Conservation (phyloP, 805 yeast species). For the Starmerella sp. region DNA sequence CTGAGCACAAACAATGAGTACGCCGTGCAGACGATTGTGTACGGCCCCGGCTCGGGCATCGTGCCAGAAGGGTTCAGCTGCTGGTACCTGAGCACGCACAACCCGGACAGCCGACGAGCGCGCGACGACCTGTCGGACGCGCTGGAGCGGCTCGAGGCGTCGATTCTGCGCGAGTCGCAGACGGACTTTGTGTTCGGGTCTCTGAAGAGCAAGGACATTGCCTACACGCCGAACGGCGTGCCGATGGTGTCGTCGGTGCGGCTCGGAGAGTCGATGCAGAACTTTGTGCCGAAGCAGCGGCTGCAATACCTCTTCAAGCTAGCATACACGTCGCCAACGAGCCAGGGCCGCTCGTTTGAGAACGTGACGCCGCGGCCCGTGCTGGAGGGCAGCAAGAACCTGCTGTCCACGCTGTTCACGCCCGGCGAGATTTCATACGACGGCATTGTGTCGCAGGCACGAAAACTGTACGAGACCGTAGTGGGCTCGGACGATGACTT, state of each 20-base stretch:
- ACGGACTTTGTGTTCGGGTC: conserved; percentile 46
- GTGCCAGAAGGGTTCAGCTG: conserved; percentile 79
- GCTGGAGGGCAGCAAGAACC: conserved; percentile 25
- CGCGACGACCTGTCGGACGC: conserved; percentile 66
- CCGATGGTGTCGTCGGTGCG: conserved; percentile 69
- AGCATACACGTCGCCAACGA: conserved; percentile 43
- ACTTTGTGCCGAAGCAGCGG: conserved; percentile 71
- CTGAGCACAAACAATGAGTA: conserved; percentile 50
- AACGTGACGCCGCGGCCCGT: conserved; percentile 16
- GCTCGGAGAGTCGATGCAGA: conserved; percentile 73
- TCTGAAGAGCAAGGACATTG: conserved; percentile 45
- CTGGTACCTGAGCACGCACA: conserved; percentile 81
- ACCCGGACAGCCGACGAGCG: conserved; percentile 51
- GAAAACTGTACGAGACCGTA: conserved; percentile 57
- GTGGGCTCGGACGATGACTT: conserved; percentile 94
- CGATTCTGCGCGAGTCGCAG: conserved; percentile 69
- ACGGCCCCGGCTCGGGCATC: conserved; percentile 78
- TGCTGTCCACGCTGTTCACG: conserved; percentile 46
- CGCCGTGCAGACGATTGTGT: conserved; percentile 77
- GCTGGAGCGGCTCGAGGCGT: conserved; percentile 62
- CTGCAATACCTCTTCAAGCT: conserved; percentile 51
- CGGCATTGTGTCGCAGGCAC: conserved; percentile 76
- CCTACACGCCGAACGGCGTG: conserved; percentile 46
- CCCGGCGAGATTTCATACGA: conserved; percentile 83
- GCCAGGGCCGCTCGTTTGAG: conserved; percentile 15